Evolutionary conservation across 306 rosid genomes (phyloP).

Genomic region (Vicia sativa): DNA sequence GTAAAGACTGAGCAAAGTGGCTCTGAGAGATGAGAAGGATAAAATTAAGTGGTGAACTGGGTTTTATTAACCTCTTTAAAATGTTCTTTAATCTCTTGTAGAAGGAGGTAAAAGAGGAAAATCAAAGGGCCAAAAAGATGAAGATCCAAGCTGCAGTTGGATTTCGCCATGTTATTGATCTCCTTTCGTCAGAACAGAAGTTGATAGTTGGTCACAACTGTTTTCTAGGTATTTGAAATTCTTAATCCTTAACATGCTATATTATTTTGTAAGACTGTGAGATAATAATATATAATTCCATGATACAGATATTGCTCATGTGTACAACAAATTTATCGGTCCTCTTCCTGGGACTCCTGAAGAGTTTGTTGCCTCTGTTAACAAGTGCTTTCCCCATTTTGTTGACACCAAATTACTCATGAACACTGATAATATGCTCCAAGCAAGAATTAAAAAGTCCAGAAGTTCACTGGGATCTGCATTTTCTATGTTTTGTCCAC

Average conservation of each 20-base stretch:
- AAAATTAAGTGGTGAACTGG: conserved; percentile 14
- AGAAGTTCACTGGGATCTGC: conserved; percentile 75
- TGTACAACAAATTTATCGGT: conserved; percentile 78
- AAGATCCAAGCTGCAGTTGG: conserved; percentile 81
- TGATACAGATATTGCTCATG: conserved; percentile 82
- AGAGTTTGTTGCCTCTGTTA: conserved; percentile 74
- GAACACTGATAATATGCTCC: conserved; percentile 59
- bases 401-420: conserved; percentile 85
- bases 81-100: conserved; percentile 43
- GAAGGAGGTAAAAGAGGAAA: conserved; percentile 73
- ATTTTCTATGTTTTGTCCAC: conserved; percentile 77
- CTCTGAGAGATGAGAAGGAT: conserved; percentile 18
- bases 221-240: conserved; percentile 65
- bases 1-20: conserved; percentile 3
- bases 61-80: conserved; percentile 15
- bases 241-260: conserved; percentile 22
- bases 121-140: conserved; percentile 49
- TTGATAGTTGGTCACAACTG: conserved; percentile 90
- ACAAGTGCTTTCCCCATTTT: conserved; percentile 70
- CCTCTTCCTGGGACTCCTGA: conserved; percentile 81
- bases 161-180: conserved; percentile 94
- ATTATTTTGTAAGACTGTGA: conserved; percentile 35
- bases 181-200: conserved; percentile 81
- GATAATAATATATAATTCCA: conserved; percentile 35
- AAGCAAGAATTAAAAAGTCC: conserved; percentile 67